Conservation (phyloP, 169 alveolate species). For the Plasmodium ovale region DNA sequence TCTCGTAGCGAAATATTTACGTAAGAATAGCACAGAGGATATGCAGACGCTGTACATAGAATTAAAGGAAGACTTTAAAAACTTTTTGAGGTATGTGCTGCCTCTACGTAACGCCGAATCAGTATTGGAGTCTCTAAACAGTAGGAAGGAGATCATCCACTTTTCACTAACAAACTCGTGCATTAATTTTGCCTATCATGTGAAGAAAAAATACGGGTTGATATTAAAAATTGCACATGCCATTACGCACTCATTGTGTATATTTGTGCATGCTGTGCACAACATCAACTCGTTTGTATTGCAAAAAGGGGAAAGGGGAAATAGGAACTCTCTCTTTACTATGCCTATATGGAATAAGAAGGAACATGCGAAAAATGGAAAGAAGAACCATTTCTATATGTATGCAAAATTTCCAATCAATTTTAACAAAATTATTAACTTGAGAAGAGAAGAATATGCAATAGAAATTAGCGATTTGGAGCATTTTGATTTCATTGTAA, state of each 20-base stretch:
- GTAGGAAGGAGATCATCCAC: constrained; percentile 8
- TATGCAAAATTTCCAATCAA: constrained; percentile 53
- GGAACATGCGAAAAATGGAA: not conserved
- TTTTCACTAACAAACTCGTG: constrained; percentile 48
- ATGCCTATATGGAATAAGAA: not conserved
- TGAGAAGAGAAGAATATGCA: constrained; percentile 4
- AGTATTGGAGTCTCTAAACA: not conserved
- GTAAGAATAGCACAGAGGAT: constrained; percentile 10
- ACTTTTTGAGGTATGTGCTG: constrained; percentile 36
- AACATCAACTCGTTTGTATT: constrained; percentile 13
- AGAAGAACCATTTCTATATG: constrained; percentile 1
- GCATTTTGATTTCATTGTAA: constrained; percentile 32
- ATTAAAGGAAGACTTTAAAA: constrained; percentile 49
- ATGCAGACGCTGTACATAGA: constrained; percentile 26
- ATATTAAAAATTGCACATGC: constrained; percentile 52
- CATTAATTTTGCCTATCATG: constrained; percentile 34
- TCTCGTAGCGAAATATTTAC: constrained; percentile 20
- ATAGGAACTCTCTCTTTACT: not conserved
- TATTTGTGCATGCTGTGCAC: constrained; percentile 47
- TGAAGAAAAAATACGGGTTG: constrained; percentile 34
- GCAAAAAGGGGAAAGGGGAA: constrained; percentile 5
- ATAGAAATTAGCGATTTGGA: constrained; percentile 11
- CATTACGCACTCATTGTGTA: constrained; percentile 5
- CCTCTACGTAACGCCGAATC: constrained; percentile 19
- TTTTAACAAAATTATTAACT: constrained; percentile 46